Base-by-base conservation (phyloP, 2,329 filamentous ascomycete species). In the Eutypa lata region DNA sequence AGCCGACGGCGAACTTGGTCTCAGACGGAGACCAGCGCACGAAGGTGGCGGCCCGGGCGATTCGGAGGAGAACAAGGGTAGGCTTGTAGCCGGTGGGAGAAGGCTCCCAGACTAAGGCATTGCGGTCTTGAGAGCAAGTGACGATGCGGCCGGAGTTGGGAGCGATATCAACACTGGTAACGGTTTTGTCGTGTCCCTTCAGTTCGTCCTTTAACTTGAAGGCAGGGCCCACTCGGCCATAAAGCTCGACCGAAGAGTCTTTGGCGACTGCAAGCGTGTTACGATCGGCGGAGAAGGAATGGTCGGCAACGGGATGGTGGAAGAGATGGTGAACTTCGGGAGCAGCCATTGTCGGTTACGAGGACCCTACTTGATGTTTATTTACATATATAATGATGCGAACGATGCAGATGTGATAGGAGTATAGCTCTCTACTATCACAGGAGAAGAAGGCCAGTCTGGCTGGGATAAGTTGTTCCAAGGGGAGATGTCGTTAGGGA, bases 391-490 rank as follows among this genome's bases (percentile, higher is more conserved):
- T 11, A 47, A 44, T 53, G 49, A n/a, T 48, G 51, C 56, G 26
- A 10, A 53, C 53, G 40, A 19, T n/a, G 21, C 18, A 21, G 24
- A 24, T 8, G 76, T 79, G 87, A 89, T 91, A 94, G 90, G 91
- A 95, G 90, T 78, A 58, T 72, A 90, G 84, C 91, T 96, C 94
- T 97, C 94, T 88, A 97, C 94, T 97, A 94, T 82, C 89, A 83
- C 78, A 47, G 58, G 37, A 26, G 38, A 40, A 52, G 33, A 43
- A n/a, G 35, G 31, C 13, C 37, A 52, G 48, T 37, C 46, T 19
- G 40, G 42, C 16, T 24, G 4, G n/a, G 7, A 7, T 33, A 22
- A 19, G 40, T 37, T 19, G 6, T 38, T 7, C 6, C 13, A 18
- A 38, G 16, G 13, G 6, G 13, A 38, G 26, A 50, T 43, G 37